These are phyloP conservation scores for Monilinia aucupariae DNA, from an alignment of 2,329 filamentous ascomycete species.

Conservation along the genomic window DNA sequence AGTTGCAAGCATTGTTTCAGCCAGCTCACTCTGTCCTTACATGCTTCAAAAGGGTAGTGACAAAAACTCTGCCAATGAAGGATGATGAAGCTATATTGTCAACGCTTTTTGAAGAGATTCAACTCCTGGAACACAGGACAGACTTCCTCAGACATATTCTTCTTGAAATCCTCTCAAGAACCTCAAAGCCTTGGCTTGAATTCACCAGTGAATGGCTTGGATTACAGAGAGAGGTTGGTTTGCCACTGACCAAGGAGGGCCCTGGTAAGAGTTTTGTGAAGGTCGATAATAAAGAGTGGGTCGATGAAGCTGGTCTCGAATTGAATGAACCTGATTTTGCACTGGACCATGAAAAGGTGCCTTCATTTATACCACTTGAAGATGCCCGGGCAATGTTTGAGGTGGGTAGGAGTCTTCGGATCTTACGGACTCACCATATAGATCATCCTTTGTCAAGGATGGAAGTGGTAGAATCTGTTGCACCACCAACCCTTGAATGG, in stretches of 20 bases:
- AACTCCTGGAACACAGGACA: constrained; percentile 58
- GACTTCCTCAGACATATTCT: constrained; percentile 58
- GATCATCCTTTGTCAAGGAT: constrained; percentile 60
- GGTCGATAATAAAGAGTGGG: constrained; percentile 48
- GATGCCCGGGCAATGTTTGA: constrained; percentile 71
- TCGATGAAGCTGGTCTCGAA: constrained; percentile 56
- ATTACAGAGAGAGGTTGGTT: constrained; percentile 52
- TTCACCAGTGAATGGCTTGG: constrained; percentile 72
- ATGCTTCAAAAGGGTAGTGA: constrained; percentile 33
- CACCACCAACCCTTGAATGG: constrained; percentile 59
- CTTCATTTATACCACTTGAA: constrained; percentile 64
- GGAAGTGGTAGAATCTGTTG: constrained; percentile 42
- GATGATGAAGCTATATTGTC: constrained; percentile 59
- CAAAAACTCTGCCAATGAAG: constrained; percentile 32
- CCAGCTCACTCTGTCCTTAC: constrained; percentile 32
- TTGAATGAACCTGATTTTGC: constrained; percentile 54
- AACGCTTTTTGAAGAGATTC: constrained; percentile 55
- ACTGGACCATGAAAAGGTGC: constrained; percentile 61
- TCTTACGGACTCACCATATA: constrained; percentile 65
- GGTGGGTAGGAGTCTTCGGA: constrained; percentile 68
- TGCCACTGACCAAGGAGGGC: constrained; percentile 47
- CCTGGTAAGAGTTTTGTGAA: constrained; percentile 53
- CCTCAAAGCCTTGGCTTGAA: constrained; percentile 61
- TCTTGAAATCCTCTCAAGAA: constrained; percentile 58
- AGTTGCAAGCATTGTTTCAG: constrained; percentile 33